Evolutionary conservation across 2,329 filamentous ascomycete species (phyloP), one percentile per base, ranked within the genome.

Genomic region (Aspergillus hortae): DNA sequence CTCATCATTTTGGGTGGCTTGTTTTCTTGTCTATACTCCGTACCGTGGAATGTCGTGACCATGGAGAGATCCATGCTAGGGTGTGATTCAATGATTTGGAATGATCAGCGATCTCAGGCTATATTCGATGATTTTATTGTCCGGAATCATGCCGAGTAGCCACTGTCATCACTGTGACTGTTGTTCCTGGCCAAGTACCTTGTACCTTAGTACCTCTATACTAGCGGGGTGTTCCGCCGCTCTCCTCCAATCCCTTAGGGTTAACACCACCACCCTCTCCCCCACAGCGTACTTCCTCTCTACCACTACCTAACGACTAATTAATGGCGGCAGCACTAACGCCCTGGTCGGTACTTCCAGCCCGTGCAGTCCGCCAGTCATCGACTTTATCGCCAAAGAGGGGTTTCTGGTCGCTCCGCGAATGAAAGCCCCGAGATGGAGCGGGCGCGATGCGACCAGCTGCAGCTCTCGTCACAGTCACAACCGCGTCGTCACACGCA

Each of bases 381-480:
- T 17, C 23, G 5, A 38, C 35, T 9, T 17, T 6, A 38, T 35
- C 14, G 10, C 35, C 6, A 25, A 41, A 36, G 46, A 51, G 49
- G 49, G 42, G 43, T 38, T 19, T 21, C 44, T 19, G 48, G 47
- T 52, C 52, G 38, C 15, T 42, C 15, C 5, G 35, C 58, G 54
- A 60, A 60, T 60, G 44, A 55, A 17, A 49, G 32, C 32, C 36
- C 41, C 23, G 41, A 23, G 21, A 12, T 33, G 19, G 45, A 15
- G 41, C 30, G 23, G 47, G 43, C 33, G 47, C 23, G 45, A 46
- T 57, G 57, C 56, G 56, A 62, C 55, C 57, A 58, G 47, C 59
- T 68, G 66, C 67, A 68, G 54, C 30, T 4, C 40, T 35, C 47
- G 58, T 69, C 67, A 69, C 67, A 68, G 48, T 70, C 66, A 68